phyloP scores from a whole-genome alignment of 1,284 basidiomycete genomes.

The Bjerkandera adusta region DNA sequence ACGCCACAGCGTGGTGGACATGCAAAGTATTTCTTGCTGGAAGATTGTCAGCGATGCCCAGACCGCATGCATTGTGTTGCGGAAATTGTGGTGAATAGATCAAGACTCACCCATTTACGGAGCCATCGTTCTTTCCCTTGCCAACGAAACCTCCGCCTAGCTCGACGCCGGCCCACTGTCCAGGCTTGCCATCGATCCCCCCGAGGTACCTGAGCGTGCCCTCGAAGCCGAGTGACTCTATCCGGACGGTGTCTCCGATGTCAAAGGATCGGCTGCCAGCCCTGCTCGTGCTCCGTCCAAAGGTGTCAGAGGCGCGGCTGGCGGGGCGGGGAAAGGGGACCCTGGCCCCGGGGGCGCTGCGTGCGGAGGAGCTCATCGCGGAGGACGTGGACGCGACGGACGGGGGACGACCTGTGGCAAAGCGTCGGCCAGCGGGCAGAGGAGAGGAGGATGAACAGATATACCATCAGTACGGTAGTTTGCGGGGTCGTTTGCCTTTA shows the following conservation, averaged over 20 bases:
- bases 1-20: conserved; percentile 89
- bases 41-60: conserved; percentile 1
- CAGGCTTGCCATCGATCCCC: conserved; percentile 81
- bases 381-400: conserved; percentile 37
- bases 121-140: conserved; percentile 96
- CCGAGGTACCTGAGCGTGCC: conserved; percentile 80
- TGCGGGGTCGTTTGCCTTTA: conserved; percentile 75
- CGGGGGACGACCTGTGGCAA: conserved; percentile 35
- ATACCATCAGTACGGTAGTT: conserved; percentile 52
- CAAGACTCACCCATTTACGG: conserved; percentile 76
- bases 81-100: conserved; percentile 12
- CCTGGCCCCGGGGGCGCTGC: conserved; percentile 44
- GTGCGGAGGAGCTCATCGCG: conserved; percentile 46
- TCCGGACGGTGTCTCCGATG: conserved; percentile 78
- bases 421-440: conserved; percentile 37
- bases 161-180: conserved; percentile 90
- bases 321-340: conserved; percentile 50
- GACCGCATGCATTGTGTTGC: conserved; percentile 2
- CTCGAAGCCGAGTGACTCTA: conserved; percentile 84
- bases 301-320: conserved; percentile 63
- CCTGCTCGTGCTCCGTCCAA: conserved; percentile 43
- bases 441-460: conserved; percentile 33
- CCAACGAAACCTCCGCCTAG: conserved; percentile 82
- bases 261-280: conserved; percentile 50
- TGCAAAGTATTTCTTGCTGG: conserved; percentile 80